phyloP scores from a whole-genome alignment of 805 yeast genomes.

The Schizosaccharomyces osmophilus region DNA sequence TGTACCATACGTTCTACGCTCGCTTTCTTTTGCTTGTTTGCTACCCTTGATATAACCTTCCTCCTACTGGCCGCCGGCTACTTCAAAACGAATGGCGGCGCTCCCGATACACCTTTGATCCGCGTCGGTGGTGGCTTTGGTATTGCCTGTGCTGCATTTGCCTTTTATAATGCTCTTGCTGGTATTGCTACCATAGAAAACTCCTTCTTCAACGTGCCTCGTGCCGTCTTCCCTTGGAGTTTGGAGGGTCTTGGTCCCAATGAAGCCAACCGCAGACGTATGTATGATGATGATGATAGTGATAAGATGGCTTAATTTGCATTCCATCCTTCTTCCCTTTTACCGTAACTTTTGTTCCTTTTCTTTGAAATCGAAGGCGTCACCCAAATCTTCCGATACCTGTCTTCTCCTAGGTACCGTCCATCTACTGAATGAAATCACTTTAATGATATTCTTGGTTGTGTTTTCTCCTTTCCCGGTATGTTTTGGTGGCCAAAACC shows the following conservation, averaged over 20 bases:
- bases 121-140: conserved; percentile 42
- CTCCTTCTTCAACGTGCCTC: conserved; percentile 24
- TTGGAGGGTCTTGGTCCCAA: conserved; percentile 1
- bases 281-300: background rate
- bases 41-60: conserved; percentile 30
- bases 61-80: conserved; percentile 29
- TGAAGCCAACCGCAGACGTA: background rate
- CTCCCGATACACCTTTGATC: conserved; percentile 13
- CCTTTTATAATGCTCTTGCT: conserved; percentile 41
- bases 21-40: conserved; percentile 33
- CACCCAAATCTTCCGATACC: too few species aligned
- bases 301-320: background rate
- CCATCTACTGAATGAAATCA: too few species aligned
- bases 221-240: conserved; percentile 21
- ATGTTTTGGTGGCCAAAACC: too few species aligned
- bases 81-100: conserved; percentile 11
- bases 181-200: conserved; percentile 35
- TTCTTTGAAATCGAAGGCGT: too few species aligned
- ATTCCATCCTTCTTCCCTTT: too few species aligned
- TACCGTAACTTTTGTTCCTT: too few species aligned
- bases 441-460: too few species aligned
- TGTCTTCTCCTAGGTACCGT: too few species aligned
- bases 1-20: conserved; percentile 42
- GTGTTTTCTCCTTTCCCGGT: too few species aligned
- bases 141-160: conserved; percentile 28